phyloP scores from a whole-genome alignment of 169 alveolate genomes.

The Babesia gibsoni region DNA sequence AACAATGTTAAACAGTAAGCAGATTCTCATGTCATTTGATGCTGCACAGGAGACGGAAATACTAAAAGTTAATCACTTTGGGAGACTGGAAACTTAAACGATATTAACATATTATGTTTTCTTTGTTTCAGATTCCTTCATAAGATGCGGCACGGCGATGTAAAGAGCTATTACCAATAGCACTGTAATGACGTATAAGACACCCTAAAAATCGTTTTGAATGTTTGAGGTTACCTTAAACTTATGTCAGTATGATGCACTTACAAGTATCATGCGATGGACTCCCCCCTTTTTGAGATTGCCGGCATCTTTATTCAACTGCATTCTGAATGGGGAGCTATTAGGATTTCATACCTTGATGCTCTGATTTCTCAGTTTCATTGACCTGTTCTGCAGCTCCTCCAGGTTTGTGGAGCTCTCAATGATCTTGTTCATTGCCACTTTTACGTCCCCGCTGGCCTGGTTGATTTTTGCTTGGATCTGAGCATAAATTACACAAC shows the following conservation, averaged over 20 bases:
- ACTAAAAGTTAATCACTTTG: no score
- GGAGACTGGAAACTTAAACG: no score
- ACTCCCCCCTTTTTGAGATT: neutral
- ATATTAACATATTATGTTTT: no score
- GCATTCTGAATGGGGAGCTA: neutral
- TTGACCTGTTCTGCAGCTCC: constrained; percentile 14
- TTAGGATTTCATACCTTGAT: constrained; percentile 1
- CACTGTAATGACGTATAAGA: neutral
- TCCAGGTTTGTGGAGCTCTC: constrained; percentile 33
- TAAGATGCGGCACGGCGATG: constrained; percentile 14
- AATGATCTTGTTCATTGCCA: constrained; percentile 12
- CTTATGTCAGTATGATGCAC: neutral
- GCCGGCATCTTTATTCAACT: constrained; percentile 19
- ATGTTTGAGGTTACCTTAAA: no score
- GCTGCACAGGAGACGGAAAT: no score
- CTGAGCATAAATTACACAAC: neutral
- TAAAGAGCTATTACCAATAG: constrained; percentile 8
- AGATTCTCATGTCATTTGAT: no score
- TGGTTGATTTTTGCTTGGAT: constrained; percentile 9
- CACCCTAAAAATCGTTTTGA: neutral
- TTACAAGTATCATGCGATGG: neutral
- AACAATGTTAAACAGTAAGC: constrained; percentile 60
- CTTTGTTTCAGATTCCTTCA: neutral
- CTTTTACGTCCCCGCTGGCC: constrained; percentile 10
- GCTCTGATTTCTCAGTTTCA: constrained; percentile 8